These are phyloP conservation scores for Euphorbia lathyris DNA, from an alignment of 345 rosid genomes.

Conservation along the genomic window DNA sequence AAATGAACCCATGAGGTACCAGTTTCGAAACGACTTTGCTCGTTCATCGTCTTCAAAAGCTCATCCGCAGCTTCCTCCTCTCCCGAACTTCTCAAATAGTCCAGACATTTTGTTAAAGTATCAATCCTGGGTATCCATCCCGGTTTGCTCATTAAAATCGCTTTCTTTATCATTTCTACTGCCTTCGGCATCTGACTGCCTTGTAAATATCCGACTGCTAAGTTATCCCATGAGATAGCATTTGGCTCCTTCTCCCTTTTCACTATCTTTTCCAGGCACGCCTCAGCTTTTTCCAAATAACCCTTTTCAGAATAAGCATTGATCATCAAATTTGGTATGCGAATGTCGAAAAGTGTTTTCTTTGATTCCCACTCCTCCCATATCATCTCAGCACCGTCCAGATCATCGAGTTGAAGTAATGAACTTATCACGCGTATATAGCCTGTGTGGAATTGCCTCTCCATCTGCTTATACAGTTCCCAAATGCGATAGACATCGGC, in stretches of 20 bases:
- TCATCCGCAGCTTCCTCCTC: slow-evolving; percentile 19
- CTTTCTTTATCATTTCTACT: slow-evolving; percentile 41
- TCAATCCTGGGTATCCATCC: slow-evolving; percentile 18
- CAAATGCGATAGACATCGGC: slow-evolving; percentile 32
- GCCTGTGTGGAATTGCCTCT: slow-evolving; percentile 13
- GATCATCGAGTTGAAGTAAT: slow-evolving; percentile 26
- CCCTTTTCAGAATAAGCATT: slow-evolving; percentile 28
- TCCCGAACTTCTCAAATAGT: slow-evolving; percentile 23
- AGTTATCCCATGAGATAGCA: slow-evolving; percentile 26
- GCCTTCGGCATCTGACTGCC: slow-evolving; percentile 41
- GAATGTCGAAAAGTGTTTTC: slow-evolving; percentile 21
- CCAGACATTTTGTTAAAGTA: slow-evolving; percentile 18
- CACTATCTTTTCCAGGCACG: slow-evolving; percentile 17
- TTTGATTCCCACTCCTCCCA: neutral
- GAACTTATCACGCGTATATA: slow-evolving; percentile 25
- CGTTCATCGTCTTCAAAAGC: slow-evolving; percentile 7
- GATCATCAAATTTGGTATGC: slow-evolving; percentile 21
- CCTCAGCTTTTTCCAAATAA: slow-evolving; percentile 28
- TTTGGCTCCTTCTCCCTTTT: slow-evolving; percentile 10
- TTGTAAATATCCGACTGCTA: slow-evolving; percentile 22
- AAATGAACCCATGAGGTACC: neutral
- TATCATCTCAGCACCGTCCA: slow-evolving; percentile 33
- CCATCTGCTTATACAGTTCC: slow-evolving; percentile 19
- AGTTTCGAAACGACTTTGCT: neutral
- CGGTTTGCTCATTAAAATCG: slow-evolving; percentile 28